A percentile compares a stretch with the other conserved stretches of the same genome.
Evolutionary conservation across 2,329 filamentous ascomycete genomes (phyloP).

Genomic region (Saccharata proteae): DNA sequence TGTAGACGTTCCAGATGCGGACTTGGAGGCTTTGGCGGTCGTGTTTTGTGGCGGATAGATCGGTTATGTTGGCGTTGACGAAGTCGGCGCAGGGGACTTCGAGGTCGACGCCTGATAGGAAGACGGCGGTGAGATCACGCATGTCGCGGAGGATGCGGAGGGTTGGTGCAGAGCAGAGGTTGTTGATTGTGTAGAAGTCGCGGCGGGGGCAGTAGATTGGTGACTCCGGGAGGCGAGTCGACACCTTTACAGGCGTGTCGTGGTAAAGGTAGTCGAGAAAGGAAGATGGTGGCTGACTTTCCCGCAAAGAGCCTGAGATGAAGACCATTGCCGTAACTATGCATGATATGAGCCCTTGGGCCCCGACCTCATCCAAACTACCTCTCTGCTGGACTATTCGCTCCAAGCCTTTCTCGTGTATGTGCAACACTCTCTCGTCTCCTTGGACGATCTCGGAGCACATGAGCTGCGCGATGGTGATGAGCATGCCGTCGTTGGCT

Average conservation of each 20-base stretch:
- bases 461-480: conserved; percentile 5
- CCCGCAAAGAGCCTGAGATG: conserved; percentile 1
- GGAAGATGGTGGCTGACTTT: conserved; percentile 1
- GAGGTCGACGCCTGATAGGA: conserved; percentile 6
- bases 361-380: conserved; percentile 1
- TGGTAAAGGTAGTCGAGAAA: background rate
- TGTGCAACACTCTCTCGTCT: conserved; percentile 6
- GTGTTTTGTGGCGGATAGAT: too few species aligned
- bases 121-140: conserved; percentile 4
- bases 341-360: conserved; percentile 2
- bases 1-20: conserved; percentile 4
- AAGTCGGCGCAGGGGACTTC: background rate
- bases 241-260: too few species aligned
- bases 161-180: conserved; percentile 2
- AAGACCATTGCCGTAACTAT: background rate
- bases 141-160: conserved; percentile 7
- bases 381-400: conserved; percentile 3
- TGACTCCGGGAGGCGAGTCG: conserved; percentile 1
- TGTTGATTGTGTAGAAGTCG: conserved; percentile 4
- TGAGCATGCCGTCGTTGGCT: conserved; percentile 6
- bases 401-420: conserved; percentile 7
- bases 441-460: conserved; percentile 4
- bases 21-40: conserved; percentile 1
- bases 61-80: too few species aligned
- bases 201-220: conserved; percentile 6